These are phyloP conservation scores for Camellia lanceoleosa DNA, from an alignment of 148 eudicot species.

Conservation along the genomic window DNA sequence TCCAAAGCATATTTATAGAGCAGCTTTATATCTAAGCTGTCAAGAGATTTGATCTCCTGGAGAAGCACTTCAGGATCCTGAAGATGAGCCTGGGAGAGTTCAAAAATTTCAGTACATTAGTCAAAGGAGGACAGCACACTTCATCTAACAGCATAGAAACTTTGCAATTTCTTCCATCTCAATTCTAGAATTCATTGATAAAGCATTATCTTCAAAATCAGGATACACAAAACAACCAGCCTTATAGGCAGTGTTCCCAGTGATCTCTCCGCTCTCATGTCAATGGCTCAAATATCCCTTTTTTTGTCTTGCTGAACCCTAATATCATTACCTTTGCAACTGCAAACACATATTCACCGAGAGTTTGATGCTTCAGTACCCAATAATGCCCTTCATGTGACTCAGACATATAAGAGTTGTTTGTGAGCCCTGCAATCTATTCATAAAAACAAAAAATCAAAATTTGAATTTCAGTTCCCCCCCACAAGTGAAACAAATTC, in stretches of 20 bases:
- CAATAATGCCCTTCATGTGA: conserved; percentile 84
- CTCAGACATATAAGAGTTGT: conserved; percentile 67
- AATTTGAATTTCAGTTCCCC: background rate
- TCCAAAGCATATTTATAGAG: conserved; percentile 72
- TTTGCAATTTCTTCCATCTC: background rate
- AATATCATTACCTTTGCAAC: conserved; percentile 86
- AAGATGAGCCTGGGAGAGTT: conserved; percentile 58
- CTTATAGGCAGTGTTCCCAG: too few relatives aligned
- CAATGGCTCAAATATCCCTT: too few relatives aligned
- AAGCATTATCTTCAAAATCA: background rate
- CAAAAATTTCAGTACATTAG: conserved; percentile 2
- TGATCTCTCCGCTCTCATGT: too few relatives aligned
- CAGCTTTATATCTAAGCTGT: conserved; percentile 80
- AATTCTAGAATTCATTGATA: background rate
- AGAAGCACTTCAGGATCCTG: conserved; percentile 60
- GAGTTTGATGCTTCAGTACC: conserved; percentile 57
- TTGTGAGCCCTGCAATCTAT: conserved; percentile 92
- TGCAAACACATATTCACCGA: conserved; percentile 78
- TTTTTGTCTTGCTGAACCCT: background rate
- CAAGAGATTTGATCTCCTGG: conserved; percentile 58
- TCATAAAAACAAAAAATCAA: background rate
- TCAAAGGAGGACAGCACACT: background rate
- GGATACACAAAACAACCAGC: background rate
- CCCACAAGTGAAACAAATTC: too few relatives aligned
- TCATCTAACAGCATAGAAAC: background rate